Base-by-base conservation (phyloP, 2,329 filamentous ascomycete genomes). In the Epichloe brachyelytri region DNA sequence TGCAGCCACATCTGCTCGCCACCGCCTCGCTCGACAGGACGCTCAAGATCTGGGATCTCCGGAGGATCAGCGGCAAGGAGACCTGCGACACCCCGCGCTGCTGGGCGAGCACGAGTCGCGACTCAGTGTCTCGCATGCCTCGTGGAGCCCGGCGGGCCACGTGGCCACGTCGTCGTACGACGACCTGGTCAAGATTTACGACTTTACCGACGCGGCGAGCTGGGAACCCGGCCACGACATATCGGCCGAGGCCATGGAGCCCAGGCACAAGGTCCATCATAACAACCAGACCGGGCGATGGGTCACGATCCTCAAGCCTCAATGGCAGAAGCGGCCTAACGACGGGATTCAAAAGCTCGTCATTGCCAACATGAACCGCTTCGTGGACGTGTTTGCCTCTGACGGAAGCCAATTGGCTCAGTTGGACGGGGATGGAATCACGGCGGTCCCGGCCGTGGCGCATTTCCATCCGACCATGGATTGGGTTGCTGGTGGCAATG, bases 311-410 rank as follows among this genome's bases (percentile, higher is more conserved):
- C 65, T 75, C 63, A 94, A 76, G 77, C 93, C 65, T 0, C 88
- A 95, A 59, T 98, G 93, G 93, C 93, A 98, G 65, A 73, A 79
- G 34, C 76, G 79, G 44, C 91, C 93, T 0, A 71, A 76, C 36
- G 88, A 93, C 53, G 83, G 83, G 7, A 81, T 94, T 5, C 84
- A 95, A 56, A 88, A 91, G 54, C 89, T 98, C 60, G 86, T 82
- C 22, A 91, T 98, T 52, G 93, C 88, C 1, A 98, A 97, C 59
- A 97, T 97, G 93, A 95, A 95, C 63, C 81, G 93, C 1, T 97
- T 96, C 59, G 88, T 97, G 1, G 93, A 98, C 62, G 78, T 98
- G 0, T 98, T 86, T 64, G 85, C 85, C 0, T 77, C 82, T 0
- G 79, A 85, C 46, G 93, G 93, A 0, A 83, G 88, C 60, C 91